Evolutionary conservation across 2,329 filamentous ascomycete species (phyloP).

Genomic region (Curvularia sp.): DNA sequence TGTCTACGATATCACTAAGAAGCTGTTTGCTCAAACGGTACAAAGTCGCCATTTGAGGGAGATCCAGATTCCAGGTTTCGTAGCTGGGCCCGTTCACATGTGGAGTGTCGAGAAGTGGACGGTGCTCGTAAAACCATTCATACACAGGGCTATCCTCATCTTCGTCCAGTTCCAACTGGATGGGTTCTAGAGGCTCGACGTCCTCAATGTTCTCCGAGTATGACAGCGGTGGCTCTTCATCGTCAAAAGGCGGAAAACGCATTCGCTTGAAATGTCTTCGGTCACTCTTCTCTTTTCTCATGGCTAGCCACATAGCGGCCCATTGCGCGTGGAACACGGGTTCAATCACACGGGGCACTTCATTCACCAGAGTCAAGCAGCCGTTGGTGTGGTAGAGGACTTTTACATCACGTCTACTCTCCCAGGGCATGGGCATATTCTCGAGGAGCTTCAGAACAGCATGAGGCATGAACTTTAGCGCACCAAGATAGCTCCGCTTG

Average conservation of each 20-base stretch:
- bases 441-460: constrained; percentile 95
- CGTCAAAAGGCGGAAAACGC: constrained; percentile 98
- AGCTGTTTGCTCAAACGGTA: constrained; percentile 91
- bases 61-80: constrained; percentile 89
- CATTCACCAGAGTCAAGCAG: constrained; percentile 95
- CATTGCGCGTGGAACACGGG: constrained; percentile 98
- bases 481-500: constrained; percentile 96
- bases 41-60: constrained; percentile 95
- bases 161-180: constrained; percentile 98
- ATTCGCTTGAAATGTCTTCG: constrained; percentile 96
- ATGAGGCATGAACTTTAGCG: constrained; percentile 99
- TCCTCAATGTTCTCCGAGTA: constrained; percentile 99
- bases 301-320: constrained; percentile 99
- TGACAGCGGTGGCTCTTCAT: constrained; percentile 95
- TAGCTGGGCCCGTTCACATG: constrained; percentile 98
- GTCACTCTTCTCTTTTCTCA: constrained; percentile 98
- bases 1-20: constrained; percentile 88
- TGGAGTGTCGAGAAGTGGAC: constrained; percentile 85
- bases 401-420: constrained; percentile 94
- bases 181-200: constrained; percentile 94
- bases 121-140: constrained; percentile 98
- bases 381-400: constrained; percentile 98
- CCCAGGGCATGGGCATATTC: constrained; percentile 99
- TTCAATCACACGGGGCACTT: constrained; percentile 94
- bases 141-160: constrained; percentile 88